Evolutionary conservation across 345 rosid species (phyloP).

Genomic region (Fremontodendron californicum): DNA sequence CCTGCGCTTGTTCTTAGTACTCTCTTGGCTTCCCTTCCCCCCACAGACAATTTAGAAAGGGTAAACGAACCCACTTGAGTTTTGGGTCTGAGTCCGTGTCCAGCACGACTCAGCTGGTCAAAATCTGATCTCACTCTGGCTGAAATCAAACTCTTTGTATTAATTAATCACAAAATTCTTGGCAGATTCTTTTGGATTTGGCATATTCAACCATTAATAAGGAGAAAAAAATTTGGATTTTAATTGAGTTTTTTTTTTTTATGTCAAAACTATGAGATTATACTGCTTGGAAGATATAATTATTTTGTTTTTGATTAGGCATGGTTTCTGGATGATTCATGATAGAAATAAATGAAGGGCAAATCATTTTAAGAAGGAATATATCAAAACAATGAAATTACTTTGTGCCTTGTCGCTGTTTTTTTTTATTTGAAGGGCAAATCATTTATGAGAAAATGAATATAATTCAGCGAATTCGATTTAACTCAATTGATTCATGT

Average conservation of each 20-base stretch:
- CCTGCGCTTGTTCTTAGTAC: slow-evolving; percentile 3
- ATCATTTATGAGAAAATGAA: no score
- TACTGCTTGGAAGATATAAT: background rate
- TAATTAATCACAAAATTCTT: background rate
- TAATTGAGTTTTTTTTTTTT: background rate
- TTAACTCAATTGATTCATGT: no score
- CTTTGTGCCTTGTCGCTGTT: background rate
- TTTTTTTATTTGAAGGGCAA: no score
- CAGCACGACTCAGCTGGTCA: background rate
- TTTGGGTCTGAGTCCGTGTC: background rate
- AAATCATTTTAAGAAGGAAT: no score
- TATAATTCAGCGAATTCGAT: no score
- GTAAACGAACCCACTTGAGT: background rate
- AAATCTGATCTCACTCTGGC: background rate
- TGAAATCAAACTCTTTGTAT: background rate
- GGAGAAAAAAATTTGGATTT: background rate
- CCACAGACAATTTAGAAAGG: background rate
- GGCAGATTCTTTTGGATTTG: background rate
- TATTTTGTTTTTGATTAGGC: background rate
- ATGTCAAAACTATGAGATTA: background rate
- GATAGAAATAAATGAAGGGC: background rate
- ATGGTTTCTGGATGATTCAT: background rate
- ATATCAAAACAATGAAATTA: no score
- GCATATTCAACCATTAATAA: background rate
- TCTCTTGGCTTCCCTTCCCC: no score